These are phyloP conservation scores for Termitomyces sp. DNA, from an alignment of 768 basidiomycete species.

Conservation along the genomic window DNA sequence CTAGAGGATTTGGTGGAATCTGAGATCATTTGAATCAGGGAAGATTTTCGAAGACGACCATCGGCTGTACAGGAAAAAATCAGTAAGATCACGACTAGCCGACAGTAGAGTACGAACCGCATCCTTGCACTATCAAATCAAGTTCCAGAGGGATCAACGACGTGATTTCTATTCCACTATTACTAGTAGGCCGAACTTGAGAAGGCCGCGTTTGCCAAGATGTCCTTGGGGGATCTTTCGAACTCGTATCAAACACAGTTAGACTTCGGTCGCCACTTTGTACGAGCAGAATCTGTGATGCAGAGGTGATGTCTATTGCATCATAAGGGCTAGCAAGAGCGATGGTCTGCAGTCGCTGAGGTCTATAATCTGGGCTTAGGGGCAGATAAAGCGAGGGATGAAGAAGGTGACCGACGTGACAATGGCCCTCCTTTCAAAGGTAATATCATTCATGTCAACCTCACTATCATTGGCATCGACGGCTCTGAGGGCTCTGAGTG, in stretches of 20 bases:
- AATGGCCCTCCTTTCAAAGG: not conserved
- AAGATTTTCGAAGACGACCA: constrained; percentile 43
- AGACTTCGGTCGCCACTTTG: constrained; percentile 12
- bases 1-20: constrained; percentile 21
- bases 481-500: constrained; percentile 22
- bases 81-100: not conserved
- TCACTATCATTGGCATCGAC: constrained; percentile 32
- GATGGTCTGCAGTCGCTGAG: constrained; percentile 16
- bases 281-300: constrained; percentile 17
- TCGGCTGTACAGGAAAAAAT: constrained; percentile 33
- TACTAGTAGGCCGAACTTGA: not conserved
- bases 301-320: constrained; percentile 16
- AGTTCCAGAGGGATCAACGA: constrained; percentile 51
- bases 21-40: constrained; percentile 34
- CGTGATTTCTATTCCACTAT: constrained; percentile 23
- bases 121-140: constrained; percentile 57
- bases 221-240: constrained; percentile 1
- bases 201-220: constrained; percentile 23
- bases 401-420: constrained; percentile 6
- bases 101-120: constrained; percentile 35
- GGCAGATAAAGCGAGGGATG: not conserved
- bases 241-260: constrained; percentile 1
- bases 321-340: constrained; percentile 10
- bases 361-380: not conserved
- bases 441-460: constrained; percentile 6